Evolutionary conservation across 768 basidiomycete species (phyloP), one percentile per base, ranked within the genome.

Genomic region (Mycena floridula): DNA sequence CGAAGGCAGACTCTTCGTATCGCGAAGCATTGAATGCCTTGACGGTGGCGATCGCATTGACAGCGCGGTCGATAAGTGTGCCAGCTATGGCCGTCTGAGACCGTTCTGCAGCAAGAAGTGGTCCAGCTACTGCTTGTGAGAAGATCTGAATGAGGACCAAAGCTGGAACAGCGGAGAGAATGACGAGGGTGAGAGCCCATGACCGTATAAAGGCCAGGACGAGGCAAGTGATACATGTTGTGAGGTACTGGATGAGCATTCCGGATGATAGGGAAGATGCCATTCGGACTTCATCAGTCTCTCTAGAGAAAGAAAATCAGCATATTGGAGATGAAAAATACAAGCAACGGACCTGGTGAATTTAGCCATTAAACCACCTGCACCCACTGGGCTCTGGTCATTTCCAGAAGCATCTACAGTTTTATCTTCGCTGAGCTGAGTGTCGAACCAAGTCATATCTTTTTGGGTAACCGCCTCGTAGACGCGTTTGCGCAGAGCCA

Each of bases 361-460:
- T 58, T 91, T 89, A 43, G 89, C 84, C 92, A 95, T 94, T 36
- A 96, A 70, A 18, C 92, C 93, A 48, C 86, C 91, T 40, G 91
- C 90, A 49, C 89, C 89, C 39, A 83, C 67, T 28, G 78, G 73
- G 21, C 76, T 74, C 32, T 73, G 65, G 25, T 73, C 68, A 37
- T 62, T 63, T 36, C 67, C 59, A 50, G 60, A 55, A 42, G 59
- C 51, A 27, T 63, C 57, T 6, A 63, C 67, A 20, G 70, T 61
- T 28, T 70, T 72, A 20, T 79, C 81, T 7, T 66, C 64, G 43
- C 78, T 80, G 74, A 85, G 82, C 45, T 87, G 82, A 30, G 76
- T 62, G 63, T 96, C 93, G 59, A 91, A 96, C 93, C 94, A 96
- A n/a, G 73, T 72, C 77, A 95, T 85, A 18, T 83, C 81, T 55